Conservation (phyloP, 495 filamentous ascomycete genomes). For the Xylona heveae region DNA sequence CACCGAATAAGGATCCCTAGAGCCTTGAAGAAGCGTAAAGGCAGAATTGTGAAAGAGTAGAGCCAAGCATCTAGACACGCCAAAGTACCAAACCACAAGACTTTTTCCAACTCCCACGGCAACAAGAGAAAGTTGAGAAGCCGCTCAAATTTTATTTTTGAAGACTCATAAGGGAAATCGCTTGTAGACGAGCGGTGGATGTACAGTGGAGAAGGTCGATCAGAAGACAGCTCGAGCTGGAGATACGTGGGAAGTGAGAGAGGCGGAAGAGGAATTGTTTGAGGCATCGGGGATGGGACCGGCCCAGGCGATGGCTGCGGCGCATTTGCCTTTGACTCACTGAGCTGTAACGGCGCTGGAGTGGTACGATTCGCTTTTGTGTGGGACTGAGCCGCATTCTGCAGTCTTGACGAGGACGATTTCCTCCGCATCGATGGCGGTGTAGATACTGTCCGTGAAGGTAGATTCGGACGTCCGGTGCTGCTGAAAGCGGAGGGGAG, state of each 20-base stretch:
- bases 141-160: conserved; percentile 84
- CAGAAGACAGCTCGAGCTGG: conserved; percentile 67
- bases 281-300: conserved; percentile 43
- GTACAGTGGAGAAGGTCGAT: conserved; percentile 67
- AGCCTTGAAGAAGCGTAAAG: conserved; percentile 74
- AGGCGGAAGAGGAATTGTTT: conserved; percentile 59
- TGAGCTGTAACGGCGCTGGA: conserved; percentile 18
- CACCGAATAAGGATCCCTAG: conserved; percentile 52
- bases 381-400: conserved; percentile 3
- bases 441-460: conserved; percentile 15
- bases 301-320: conserved; percentile 6
- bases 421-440: conserved; percentile 16
- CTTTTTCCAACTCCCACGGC: conserved; percentile 62
- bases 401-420: conserved; percentile 11
- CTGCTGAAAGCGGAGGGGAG: not conserved
- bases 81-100: conserved; percentile 68
- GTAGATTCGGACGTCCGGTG: conserved; percentile 9
- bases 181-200: conserved; percentile 52
- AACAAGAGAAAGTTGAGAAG: conserved; percentile 76
- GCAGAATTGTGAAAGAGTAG: conserved; percentile 85
- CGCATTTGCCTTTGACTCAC: conserved; percentile 16
- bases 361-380: conserved; percentile 5
- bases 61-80: conserved; percentile 96
- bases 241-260: conserved; percentile 74
- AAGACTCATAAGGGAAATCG: conserved; percentile 85